Evolutionary conservation across 495 filamentous ascomycete species (phyloP).

Genomic region (Penicillium subrubescens): DNA sequence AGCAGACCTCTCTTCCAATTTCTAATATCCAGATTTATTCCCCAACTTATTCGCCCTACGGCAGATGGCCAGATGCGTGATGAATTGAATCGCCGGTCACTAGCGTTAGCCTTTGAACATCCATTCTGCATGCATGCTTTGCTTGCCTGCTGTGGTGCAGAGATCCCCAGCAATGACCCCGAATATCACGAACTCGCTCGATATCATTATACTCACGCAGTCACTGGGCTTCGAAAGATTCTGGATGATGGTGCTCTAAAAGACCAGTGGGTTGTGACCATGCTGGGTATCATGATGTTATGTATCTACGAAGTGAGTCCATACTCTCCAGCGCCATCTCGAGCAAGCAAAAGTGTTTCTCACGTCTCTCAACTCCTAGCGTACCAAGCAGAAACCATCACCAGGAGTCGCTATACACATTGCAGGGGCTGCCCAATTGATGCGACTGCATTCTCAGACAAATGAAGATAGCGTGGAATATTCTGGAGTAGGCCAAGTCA

Average conservation of each 20-base stretch:
- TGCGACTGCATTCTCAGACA: conserved; percentile 10
- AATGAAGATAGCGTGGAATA: neutral
- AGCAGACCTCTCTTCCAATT: neutral
- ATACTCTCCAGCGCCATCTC: neutral
- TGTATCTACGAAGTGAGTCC: neutral
- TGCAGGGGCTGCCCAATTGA: conserved; percentile 22
- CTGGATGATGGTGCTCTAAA: neutral
- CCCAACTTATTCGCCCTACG: neutral
- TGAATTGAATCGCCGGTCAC: neutral
- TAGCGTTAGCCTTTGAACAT: neutral
- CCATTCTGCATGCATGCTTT: neutral
- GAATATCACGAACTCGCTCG: neutral
- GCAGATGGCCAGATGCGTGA: neutral
- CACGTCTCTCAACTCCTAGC: neutral
- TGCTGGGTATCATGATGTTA: neutral
- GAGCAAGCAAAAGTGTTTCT: neutral
- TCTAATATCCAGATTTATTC: neutral
- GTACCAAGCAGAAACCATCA: conserved; percentile 15
- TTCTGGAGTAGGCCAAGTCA: conserved; percentile 5
- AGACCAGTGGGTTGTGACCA: neutral
- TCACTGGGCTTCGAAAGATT: neutral
- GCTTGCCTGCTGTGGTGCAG: neutral
- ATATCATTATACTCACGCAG: neutral
- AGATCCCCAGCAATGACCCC: neutral
- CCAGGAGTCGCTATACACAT: conserved; percentile 22